These are phyloP conservation scores for Huntiella omanensis DNA, from an alignment of 2,329 filamentous ascomycete genomes.

Conservation along the genomic window DNA sequence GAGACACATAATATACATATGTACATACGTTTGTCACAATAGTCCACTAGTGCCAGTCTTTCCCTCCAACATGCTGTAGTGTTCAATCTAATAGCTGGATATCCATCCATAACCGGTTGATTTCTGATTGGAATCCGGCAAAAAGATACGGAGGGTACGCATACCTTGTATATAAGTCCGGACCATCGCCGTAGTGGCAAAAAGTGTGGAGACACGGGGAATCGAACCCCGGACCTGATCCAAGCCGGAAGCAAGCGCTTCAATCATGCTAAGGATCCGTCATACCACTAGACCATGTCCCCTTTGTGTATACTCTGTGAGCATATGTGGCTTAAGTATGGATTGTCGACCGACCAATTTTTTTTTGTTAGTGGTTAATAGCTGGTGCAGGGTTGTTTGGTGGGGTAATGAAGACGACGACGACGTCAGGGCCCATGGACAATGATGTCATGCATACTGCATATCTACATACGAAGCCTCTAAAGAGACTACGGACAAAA, in stretches of 20 bases:
- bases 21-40: background rate
- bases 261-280: conserved; percentile 4
- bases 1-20: background rate
- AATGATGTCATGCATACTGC: too few species aligned
- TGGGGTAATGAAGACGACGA: too few species aligned
- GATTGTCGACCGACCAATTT: too few species aligned
- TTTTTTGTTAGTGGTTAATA: too few species aligned
- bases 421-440: too few species aligned
- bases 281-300: conserved; percentile 4
- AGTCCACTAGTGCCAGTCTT: background rate
- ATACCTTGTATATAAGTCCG: background rate
- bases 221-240: conserved; percentile 12
- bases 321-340: too few species aligned
- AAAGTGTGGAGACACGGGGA: conserved; percentile 10
- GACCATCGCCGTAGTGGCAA: background rate
- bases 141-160: background rate
- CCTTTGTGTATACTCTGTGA: background rate
- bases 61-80: background rate
- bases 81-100: background rate
- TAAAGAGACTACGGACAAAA: too few species aligned
- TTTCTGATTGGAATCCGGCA: background rate
- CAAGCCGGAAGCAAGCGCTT: conserved; percentile 1
- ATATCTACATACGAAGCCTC: too few species aligned
- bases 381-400: too few species aligned
- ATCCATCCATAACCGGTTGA: background rate